Conservation (phyloP, 2,329 filamentous ascomycete genomes). For the Paramyrothecium roridum region DNA sequence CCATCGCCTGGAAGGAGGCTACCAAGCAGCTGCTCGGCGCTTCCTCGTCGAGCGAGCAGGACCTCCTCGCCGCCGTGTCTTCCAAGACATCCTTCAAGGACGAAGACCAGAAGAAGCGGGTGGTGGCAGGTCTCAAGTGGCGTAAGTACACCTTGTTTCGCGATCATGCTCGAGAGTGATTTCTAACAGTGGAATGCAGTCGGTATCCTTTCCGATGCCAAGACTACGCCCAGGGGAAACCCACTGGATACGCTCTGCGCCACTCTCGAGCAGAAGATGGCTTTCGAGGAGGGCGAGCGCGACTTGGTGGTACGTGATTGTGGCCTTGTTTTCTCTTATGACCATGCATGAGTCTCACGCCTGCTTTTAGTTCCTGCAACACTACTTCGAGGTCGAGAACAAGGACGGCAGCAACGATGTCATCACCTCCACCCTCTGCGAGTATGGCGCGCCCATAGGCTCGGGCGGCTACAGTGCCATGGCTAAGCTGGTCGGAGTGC, state of each 20-base stretch:
- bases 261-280: conserved; percentile 87
- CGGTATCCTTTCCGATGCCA: background rate
- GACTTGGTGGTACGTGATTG: conserved; percentile 63
- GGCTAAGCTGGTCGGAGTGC: conserved; percentile 60
- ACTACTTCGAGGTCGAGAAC: conserved; percentile 81
- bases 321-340: background rate
- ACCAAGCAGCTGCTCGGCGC: conserved; percentile 73
- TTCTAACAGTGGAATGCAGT: background rate
- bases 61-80: conserved; percentile 69
- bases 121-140: conserved; percentile 72
- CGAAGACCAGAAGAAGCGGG: conserved; percentile 64
- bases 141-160: conserved; percentile 61
- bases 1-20: conserved; percentile 77
- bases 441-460: conserved; percentile 74
- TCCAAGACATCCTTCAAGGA: conserved; percentile 71
- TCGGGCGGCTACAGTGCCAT: conserved; percentile 64
- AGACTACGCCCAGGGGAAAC: conserved; percentile 63
- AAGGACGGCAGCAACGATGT: conserved; percentile 75
- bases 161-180: too few relatives aligned
- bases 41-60: conserved; percentile 59
- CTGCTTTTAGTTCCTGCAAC: conserved; percentile 49
- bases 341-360: too few relatives aligned
- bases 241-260: conserved; percentile 90
- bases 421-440: conserved; percentile 72
- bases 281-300: conserved; percentile 77